phyloP scores from a whole-genome alignment of 371 early-diverging fungal genomes.

The Rhizopus delemar region DNA sequence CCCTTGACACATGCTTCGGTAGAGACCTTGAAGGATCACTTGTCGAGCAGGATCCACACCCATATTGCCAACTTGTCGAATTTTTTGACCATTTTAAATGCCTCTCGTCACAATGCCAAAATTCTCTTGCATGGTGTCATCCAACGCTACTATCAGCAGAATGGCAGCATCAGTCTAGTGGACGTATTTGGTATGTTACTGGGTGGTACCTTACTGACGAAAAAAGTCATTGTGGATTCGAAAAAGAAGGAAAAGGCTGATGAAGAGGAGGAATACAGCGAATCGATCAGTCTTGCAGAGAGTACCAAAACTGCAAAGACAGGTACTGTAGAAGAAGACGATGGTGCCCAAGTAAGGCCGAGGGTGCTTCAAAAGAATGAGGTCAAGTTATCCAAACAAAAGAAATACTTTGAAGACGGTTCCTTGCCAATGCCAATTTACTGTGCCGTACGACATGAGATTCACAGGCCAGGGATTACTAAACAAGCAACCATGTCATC shows the following conservation, averaged over 20 bases:
- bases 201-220: conserved; percentile 60
- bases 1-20: conserved; percentile 30
- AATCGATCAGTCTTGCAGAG: conserved; percentile 2
- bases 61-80: conserved; percentile 50
- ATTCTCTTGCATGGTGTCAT: conserved; percentile 52
- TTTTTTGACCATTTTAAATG: conserved; percentile 37
- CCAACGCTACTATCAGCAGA: conserved; percentile 53
- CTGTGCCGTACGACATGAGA: conserved; percentile 68
- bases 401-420: conserved; percentile 61
- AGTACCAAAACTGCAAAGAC: conserved; percentile 1
- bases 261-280: conserved; percentile 13
- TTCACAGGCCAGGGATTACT: conserved; percentile 19
- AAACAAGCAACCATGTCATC: conserved; percentile 10
- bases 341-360: conserved; percentile 25
- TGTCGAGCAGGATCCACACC: conserved; percentile 39
- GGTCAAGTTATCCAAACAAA: conserved; percentile 40
- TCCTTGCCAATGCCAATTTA: conserved; percentile 75
- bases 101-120: conserved; percentile 45
- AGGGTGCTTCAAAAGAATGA: conserved; percentile 24
- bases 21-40: conserved; percentile 27
- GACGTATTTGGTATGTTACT: conserved; percentile 71
- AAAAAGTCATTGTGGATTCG: conserved; percentile 11
- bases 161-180: conserved; percentile 58
- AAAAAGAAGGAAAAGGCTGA: neutral
- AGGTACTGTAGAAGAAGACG: conserved; percentile 25